A percentile compares a stretch with the other conserved stretches of the same genome.
These are phyloP conservation scores for Oemleria cerasiformis DNA, from an alignment of 306 rosid species.

Conservation along the genomic window DNA sequence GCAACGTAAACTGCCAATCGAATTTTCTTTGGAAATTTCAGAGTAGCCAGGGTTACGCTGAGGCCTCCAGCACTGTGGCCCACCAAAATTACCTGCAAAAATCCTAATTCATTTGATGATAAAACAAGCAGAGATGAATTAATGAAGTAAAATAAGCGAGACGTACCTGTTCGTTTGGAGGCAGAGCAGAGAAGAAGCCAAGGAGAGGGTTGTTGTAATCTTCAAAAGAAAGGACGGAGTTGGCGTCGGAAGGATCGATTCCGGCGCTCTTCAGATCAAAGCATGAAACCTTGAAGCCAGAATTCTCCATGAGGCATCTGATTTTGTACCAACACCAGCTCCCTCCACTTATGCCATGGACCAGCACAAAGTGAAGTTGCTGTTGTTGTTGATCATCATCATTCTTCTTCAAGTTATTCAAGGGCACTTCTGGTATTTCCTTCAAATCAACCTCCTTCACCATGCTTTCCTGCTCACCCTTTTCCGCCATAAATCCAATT, in stretches of 20 bases:
- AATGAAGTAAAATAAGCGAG: background rate
- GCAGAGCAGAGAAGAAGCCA: conserved; percentile 62
- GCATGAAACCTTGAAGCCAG: conserved; percentile 75
- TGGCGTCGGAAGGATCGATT: conserved; percentile 57
- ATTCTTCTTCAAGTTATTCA: conserved; percentile 9
- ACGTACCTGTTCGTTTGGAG: conserved; percentile 67
- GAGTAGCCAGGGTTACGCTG: conserved; percentile 69
- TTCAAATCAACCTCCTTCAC: conserved; percentile 26
- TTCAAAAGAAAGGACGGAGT: conserved; percentile 61
- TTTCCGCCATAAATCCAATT: conserved; percentile 14
- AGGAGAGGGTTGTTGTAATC: conserved; percentile 81
- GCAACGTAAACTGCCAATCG: conserved; percentile 68
- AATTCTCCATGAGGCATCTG: conserved; percentile 83
- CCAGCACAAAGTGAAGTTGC: conserved; percentile 61
- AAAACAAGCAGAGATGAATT: background rate
- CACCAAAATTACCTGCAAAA: conserved; percentile 66
- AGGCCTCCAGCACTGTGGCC: conserved; percentile 97
- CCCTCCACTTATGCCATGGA: conserved; percentile 84
- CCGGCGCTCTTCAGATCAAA: conserved; percentile 83
- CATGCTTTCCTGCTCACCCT: conserved; percentile 28
- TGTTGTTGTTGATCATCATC: too few species aligned
- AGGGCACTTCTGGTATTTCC: background rate
- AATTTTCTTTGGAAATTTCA: conserved; percentile 65
- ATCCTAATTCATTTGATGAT: background rate
- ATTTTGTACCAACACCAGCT: conserved; percentile 98